Conservation (phyloP, 1,284 basidiomycete species). For the Cryptococcus hybrid region DNA sequence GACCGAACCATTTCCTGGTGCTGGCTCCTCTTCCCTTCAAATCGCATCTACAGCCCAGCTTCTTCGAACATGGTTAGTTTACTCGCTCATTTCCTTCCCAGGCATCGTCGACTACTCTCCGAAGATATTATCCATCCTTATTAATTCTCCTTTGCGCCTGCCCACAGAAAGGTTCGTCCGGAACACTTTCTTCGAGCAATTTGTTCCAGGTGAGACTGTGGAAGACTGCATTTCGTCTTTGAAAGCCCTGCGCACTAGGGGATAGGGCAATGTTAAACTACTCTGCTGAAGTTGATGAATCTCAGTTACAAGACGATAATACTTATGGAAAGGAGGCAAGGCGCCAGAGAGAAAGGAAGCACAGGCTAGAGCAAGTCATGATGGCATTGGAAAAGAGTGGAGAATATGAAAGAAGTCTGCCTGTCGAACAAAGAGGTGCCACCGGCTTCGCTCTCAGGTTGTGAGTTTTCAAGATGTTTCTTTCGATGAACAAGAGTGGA, state of each 20-base stretch:
- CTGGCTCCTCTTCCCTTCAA: background rate
- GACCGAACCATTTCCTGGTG: background rate
- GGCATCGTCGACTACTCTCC: slow-evolving; percentile 75
- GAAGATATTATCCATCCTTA: slow-evolving; percentile 60
- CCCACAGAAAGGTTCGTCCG: slow-evolving; percentile 71
- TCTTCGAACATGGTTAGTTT: slow-evolving; percentile 73
- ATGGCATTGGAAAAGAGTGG: slow-evolving; percentile 71
- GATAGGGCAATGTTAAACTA: slow-evolving; percentile 77
- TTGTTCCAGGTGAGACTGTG: slow-evolving; percentile 83
- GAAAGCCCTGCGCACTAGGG: slow-evolving; percentile 60
- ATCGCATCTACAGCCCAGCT: slow-evolving; percentile 40
- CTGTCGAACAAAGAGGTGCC: slow-evolving; percentile 50
- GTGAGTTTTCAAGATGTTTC: slow-evolving; percentile 50
- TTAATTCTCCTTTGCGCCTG: slow-evolving; percentile 56
- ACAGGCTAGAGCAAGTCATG: slow-evolving; percentile 63
- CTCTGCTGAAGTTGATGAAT: slow-evolving; percentile 74
- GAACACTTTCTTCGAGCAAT: slow-evolving; percentile 78
- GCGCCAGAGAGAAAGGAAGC: slow-evolving; percentile 58
- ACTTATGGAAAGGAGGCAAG: slow-evolving; percentile 54
- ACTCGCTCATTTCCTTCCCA: slow-evolving; percentile 74
- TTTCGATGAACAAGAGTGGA: background rate
- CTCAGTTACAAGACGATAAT: slow-evolving; percentile 17
- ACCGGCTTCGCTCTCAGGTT: slow-evolving; percentile 79
- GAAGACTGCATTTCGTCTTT: slow-evolving; percentile 67
- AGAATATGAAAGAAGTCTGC: slow-evolving; percentile 64